These are phyloP conservation scores for Anethum foeniculum DNA, from an alignment of 140 eudicot species.

Conservation along the genomic window DNA sequence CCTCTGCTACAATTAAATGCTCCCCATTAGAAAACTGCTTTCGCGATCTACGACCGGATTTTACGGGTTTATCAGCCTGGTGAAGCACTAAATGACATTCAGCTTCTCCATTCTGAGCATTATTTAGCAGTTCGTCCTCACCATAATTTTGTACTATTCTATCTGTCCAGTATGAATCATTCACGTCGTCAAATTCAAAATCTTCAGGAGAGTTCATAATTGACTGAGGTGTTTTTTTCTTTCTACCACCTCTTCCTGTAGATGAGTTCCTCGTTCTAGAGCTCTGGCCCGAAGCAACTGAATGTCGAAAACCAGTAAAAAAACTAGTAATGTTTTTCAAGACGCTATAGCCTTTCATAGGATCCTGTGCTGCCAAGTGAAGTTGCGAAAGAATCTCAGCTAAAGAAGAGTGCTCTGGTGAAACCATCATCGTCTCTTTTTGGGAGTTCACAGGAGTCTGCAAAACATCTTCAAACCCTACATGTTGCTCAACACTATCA, in stretches of 20 bases:
- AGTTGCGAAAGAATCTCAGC: conserved; percentile 15
- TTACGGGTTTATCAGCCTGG: conserved; percentile 9
- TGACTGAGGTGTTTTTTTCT: conserved; percentile 4
- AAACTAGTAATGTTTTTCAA: conserved; percentile 24
- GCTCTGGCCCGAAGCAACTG: conserved; percentile 15
- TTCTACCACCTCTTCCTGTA: conserved; percentile 6
- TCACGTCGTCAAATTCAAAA: background rate
- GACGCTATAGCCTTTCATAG: conserved; percentile 21
- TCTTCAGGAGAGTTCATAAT: conserved; percentile 14
- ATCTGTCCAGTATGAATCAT: conserved; percentile 13
- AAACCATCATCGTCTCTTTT: background rate
- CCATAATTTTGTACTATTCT: conserved; percentile 25
- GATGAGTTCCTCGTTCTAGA: conserved; percentile 3
- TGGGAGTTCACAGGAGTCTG: conserved; percentile 4
- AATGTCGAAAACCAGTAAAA: conserved; percentile 37
- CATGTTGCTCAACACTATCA: background rate
- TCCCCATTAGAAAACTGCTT: conserved; percentile 34
- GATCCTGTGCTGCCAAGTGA: conserved; percentile 39
- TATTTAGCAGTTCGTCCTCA: background rate
- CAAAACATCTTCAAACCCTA: background rate
- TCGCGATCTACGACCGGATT: conserved; percentile 23
- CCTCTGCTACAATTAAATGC: conserved; percentile 31
- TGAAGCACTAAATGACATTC: background rate
- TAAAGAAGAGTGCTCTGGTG: conserved; percentile 8
- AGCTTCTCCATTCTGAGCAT: background rate